These are phyloP conservation scores for Elaeis oleifera DNA, from an alignment of 202 grass and related monocot species.

Conservation along the genomic window DNA sequence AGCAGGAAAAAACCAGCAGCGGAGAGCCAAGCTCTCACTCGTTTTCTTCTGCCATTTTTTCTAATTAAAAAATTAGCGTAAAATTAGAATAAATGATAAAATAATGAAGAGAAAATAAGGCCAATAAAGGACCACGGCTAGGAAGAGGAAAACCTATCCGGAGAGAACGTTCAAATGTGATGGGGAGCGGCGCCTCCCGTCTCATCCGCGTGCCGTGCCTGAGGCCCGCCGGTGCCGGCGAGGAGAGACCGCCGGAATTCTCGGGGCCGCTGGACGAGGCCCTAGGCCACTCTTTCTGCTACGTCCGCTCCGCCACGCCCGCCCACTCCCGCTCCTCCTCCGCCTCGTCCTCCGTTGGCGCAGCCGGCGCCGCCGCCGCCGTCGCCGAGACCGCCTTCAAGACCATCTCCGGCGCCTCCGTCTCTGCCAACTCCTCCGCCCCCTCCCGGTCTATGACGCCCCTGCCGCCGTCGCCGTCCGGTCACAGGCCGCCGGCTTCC, in stretches of 20 bases:
- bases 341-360: constrained; percentile 23
- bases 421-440: constrained; percentile 86
- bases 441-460: constrained; percentile 46
- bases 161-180: constrained; percentile 34
- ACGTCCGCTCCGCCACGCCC: constrained; percentile 25
- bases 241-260: constrained; percentile 1
- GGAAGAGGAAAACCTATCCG: neutral
- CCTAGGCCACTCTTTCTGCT: constrained; percentile 89
- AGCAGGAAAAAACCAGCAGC: neutral
- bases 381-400: constrained; percentile 14
- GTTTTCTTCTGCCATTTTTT: neutral
- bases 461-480: constrained; percentile 34
- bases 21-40: too few species aligned
- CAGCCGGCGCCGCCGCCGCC: neutral
- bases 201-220: constrained; percentile 27
- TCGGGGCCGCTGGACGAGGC: constrained; percentile 64
- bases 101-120: neutral
- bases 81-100: too few species aligned
- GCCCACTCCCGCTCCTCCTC: constrained; percentile 28
- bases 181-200: constrained; percentile 86
- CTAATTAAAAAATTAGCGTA: too few species aligned
- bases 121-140: neutral
- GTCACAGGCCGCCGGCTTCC: constrained; percentile 26
- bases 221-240: constrained; percentile 15
- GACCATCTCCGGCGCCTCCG: constrained; percentile 74